Evolutionary conservation across 2,329 filamentous ascomycete genomes (phyloP), one percentile per base, ranked within the genome.

Genomic region (Trichoderma koningii): DNA sequence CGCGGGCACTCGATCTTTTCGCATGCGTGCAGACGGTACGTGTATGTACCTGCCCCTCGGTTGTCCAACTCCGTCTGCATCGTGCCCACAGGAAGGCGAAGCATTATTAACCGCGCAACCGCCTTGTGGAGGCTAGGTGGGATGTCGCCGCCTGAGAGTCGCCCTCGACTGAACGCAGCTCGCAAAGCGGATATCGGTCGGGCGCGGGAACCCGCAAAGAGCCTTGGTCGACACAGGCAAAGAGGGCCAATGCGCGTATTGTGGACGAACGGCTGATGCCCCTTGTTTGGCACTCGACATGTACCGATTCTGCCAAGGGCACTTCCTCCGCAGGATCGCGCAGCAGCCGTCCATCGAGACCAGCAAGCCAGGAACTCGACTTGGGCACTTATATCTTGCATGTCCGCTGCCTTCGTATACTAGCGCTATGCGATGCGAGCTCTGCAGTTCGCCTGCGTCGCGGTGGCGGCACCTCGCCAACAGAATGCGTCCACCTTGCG

Each of bases 101-200:
- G 7, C 48, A 42, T 51, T 42, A 42, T 51, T 42, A 60, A 60
- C 45, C 45, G 47, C 34, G 56, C 47, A 51, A 51, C 45, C 56
- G 53, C 23, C 45, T n/a, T 42, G 47, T 42, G 34, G 26, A 60
- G 56, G 56, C 56, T 50, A 45, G 55, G 56, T 34, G 34, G 38
- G n/a, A 62, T 30, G 23, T 52, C 48, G 38, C 48, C 42, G 19
- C 47, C 47, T 21, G 26, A 17, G 50, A 44, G n/a, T 23, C 34
- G 48, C 34, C 19, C 48, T 62, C 59, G 48, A 48, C 48, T 26
- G 26, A 53, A 62, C 30, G 48, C 59, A 62, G 34, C 57, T 51
- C 28, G 57, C 34, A 52, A 34, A 44, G 34, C 57, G 57, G 57
- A 38, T 62, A 53, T 45, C 23, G 48, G 42, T 14, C 34, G 34